Percentiles rank a stretch among this genome's conserved stretches.
These are phyloP conservation scores for Westerdykella ornata DNA, from an alignment of 2,329 filamentous ascomycete genomes.

Conservation along the genomic window DNA sequence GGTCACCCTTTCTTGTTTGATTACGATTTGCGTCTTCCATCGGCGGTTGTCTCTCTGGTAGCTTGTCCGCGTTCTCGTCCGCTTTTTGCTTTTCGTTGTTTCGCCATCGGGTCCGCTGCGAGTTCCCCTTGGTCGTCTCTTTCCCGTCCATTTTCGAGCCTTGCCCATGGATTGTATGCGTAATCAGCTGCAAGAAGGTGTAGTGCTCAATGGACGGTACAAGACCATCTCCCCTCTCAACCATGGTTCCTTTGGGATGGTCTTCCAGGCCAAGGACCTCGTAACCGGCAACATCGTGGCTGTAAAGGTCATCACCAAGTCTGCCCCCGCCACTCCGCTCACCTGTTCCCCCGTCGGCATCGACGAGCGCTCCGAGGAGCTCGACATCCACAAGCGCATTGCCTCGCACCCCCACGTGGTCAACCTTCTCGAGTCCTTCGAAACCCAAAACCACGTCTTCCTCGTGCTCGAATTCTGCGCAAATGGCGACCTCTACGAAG, in stretches of 20 bases:
- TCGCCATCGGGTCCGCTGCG: constrained; percentile 34
- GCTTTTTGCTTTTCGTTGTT: constrained; percentile 14
- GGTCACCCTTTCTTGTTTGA: constrained; percentile 28
- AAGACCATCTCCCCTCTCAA: constrained; percentile 90
- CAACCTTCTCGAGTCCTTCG: constrained; percentile 83
- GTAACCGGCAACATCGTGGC: constrained; percentile 74
- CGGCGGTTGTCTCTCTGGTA: background rate
- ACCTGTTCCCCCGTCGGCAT: constrained; percentile 60
- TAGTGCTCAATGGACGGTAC: constrained; percentile 82
- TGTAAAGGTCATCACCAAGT: constrained; percentile 94
- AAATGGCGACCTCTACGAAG: constrained; percentile 94
- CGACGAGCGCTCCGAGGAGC: constrained; percentile 77
- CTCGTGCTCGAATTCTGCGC: constrained; percentile 92
- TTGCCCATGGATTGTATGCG: constrained; percentile 73
- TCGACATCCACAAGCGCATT: constrained; percentile 71
- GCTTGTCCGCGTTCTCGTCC: constrained; percentile 16
- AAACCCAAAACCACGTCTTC: constrained; percentile 84
- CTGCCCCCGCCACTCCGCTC: constrained; percentile 49
- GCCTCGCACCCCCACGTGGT: constrained; percentile 84
- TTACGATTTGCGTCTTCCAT: constrained; percentile 24
- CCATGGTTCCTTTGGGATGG: constrained; percentile 98
- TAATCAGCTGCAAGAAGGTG: constrained; percentile 70
- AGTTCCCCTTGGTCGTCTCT: constrained; percentile 22
- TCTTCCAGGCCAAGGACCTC: constrained; percentile 83
- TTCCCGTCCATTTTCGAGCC: constrained; percentile 10